Evolutionary conservation across 495 filamentous ascomycete genomes (phyloP), one percentile per base, ranked within the genome.

Genomic region (Lophiostoma macrostomum): DNA sequence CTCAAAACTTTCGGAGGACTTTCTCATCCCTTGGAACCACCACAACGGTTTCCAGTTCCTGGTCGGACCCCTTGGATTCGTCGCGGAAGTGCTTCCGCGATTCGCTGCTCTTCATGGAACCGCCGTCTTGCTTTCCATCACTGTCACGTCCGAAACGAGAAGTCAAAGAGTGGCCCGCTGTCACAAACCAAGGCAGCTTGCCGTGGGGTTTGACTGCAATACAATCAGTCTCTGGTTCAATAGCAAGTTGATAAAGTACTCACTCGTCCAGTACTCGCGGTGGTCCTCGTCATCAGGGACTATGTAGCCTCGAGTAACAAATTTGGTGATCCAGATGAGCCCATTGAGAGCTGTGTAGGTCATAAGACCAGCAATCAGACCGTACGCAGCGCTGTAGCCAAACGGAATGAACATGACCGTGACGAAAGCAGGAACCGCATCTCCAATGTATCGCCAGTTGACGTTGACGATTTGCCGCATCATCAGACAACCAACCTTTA

Each of bases 331-430:
- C 77, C 80, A 89, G 0, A 81, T 76, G n/a, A 75, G 58, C 2
- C 70, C 71, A 67, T 93, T 93, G 53, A 93, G 69, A 25, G 80
- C 61, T 47, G 82, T 81, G 62, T 91, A 93, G 41, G 83, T 77
- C 57, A 84, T 74, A 58, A 93, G 86, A 25, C 88, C 88, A 39
- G 85, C 86, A 51, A 91, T 87, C 37, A 89, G 73, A 16, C 86
- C 87, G 63, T 91, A 84, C 18, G 86, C 84, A 58, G 89, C 87
- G 40, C 81, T 87, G 68, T 88, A 88, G 14, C 84, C 88, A 71
- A 90, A 90, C n/a, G 87, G 86, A 84, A 93, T 93, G 64, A 87
- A 71, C 62, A 80, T 78, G 53, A 93, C 82, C 23, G 86, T 89
- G 29, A 91, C 68, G 67, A 93, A 93, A 1, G 88, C 87, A 0